Conservation (phyloP, 164 flowering plant genomes). For the Buxus sempervirens region DNA sequence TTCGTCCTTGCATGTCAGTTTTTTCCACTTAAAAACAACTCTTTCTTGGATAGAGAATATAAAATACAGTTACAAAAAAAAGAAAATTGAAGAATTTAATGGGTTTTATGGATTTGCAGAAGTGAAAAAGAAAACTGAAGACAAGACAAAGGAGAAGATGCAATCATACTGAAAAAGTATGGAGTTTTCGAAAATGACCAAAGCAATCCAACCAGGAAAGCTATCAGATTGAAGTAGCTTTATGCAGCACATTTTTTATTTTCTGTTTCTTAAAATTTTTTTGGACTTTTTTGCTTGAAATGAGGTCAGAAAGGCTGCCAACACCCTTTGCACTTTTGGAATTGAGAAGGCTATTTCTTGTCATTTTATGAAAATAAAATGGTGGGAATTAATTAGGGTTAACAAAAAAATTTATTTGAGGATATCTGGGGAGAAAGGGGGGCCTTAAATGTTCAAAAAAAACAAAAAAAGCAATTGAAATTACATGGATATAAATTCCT, state of each 20-base stretch:
- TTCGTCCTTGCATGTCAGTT: conserved; percentile 25
- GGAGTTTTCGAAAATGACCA: conserved; percentile 44
- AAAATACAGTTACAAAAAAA: conserved; percentile 7
- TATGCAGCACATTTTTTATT: conserved; percentile 4
- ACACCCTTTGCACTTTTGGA: conserved; percentile 19
- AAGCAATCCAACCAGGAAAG: conserved; percentile 37
- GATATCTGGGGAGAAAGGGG: neutral
- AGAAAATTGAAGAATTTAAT: conserved; percentile 1
- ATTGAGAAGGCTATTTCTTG: conserved; percentile 8
- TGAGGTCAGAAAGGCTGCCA: conserved; percentile 20
- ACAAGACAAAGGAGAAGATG: conserved; percentile 26
- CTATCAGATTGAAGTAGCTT: conserved; percentile 21
- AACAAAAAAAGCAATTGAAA: neutral
- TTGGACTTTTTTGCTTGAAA: neutral
- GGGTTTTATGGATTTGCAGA: neutral
- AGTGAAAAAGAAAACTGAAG: conserved; percentile 2
- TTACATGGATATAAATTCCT: conserved; percentile 8
- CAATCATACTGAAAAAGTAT: conserved; percentile 22
- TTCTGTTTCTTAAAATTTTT: conserved; percentile 6
- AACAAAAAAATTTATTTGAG: conserved; percentile 4
- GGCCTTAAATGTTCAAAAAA: no score
- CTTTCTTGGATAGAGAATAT: conserved; percentile 12
- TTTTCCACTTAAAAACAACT: conserved; percentile 5
- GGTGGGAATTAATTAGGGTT: neutral
- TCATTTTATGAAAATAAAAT: conserved; percentile 8